Evolutionary conservation across 2,329 filamentous ascomycete genomes (phyloP).

Genomic region (Scedosporium dehoogii): DNA sequence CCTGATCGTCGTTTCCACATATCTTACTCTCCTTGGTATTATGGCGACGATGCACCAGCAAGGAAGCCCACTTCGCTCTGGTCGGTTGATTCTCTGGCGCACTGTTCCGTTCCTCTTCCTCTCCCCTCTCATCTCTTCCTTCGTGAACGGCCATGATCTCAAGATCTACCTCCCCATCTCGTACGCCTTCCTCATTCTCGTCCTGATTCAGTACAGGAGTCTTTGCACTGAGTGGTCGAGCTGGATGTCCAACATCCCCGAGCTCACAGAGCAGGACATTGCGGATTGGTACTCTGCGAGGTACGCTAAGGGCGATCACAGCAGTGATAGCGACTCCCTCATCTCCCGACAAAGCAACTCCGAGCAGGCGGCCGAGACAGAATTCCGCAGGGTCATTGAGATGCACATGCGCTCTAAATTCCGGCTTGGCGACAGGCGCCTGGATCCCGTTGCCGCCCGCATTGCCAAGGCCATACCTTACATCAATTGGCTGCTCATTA

Average conservation of each 20-base stretch:
- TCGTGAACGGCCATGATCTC: slow-evolving; percentile 39
- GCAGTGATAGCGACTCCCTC: slow-evolving; percentile 11
- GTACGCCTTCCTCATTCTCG: slow-evolving; percentile 38
- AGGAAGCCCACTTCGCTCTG: slow-evolving; percentile 45
- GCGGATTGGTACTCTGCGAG: slow-evolving; percentile 31
- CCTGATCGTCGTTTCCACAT: slow-evolving; percentile 45
- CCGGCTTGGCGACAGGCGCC: slow-evolving; percentile 3
- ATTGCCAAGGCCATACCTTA: slow-evolving; percentile 21
- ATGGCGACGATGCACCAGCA: slow-evolving; percentile 43
- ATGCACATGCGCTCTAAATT: slow-evolving; percentile 5
- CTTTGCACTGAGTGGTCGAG: slow-evolving; percentile 48
- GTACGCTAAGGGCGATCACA: slow-evolving; percentile 16
- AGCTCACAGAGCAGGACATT: slow-evolving; percentile 36
- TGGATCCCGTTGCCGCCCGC: slow-evolving; percentile 13
- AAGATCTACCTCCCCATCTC: slow-evolving; percentile 45
- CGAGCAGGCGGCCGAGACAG: slow-evolving; percentile 5
- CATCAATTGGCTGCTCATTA: slow-evolving; percentile 25
- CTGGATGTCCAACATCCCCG: slow-evolving; percentile 42
- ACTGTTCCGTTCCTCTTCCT: slow-evolving; percentile 46
- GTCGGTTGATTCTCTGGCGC: slow-evolving; percentile 42
- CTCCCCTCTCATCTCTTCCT: slow-evolving; percentile 45
- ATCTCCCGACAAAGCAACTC: slow-evolving; percentile 9
- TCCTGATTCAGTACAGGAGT: slow-evolving; percentile 42
- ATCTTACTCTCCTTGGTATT: slow-evolving; percentile 45
- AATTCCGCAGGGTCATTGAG: slow-evolving; percentile 23